Evolutionary conservation across 2,329 filamentous ascomycete genomes (phyloP).

Genomic region (Cytospora paraplurivora): DNA sequence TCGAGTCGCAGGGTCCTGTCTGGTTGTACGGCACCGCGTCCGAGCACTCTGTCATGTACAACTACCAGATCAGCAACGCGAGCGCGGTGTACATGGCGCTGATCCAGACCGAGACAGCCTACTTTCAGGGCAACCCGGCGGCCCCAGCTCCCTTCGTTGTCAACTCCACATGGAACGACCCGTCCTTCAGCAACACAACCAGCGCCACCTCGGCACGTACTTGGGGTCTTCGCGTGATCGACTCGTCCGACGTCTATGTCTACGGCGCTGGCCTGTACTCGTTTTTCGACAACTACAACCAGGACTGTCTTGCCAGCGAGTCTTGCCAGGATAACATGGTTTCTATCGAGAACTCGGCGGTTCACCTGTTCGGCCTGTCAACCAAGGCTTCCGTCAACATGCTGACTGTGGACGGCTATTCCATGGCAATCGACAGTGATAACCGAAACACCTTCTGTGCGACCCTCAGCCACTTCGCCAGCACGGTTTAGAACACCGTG

Average conservation of each 20-base stretch:
- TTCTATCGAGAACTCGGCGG: conserved; percentile 64
- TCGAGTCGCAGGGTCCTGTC: conserved; percentile 75
- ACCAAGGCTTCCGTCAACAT: conserved; percentile 77
- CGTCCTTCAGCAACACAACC: conserved; percentile 61
- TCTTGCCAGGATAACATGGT: conserved; percentile 80
- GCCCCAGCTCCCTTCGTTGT: conserved; percentile 65
- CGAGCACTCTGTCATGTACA: conserved; percentile 70
- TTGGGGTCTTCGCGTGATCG: conserved; percentile 72
- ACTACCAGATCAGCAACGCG: conserved; percentile 82
- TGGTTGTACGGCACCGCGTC: conserved; percentile 82
- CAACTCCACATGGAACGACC: conserved; percentile 63
- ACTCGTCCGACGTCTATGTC: conserved; percentile 67
- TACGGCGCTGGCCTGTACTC: conserved; percentile 77
- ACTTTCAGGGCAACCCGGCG: conserved; percentile 82
- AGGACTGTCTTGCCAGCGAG: conserved; percentile 67
- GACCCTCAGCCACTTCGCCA: conserved; percentile 56
- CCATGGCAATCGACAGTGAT: conserved; percentile 57
- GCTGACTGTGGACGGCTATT: conserved; percentile 63
- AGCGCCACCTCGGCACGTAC: conserved; percentile 66
- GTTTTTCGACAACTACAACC: conserved; percentile 81
- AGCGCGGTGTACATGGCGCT: conserved; percentile 78
- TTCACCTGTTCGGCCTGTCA: conserved; percentile 69
- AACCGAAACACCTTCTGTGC: conserved; percentile 69
- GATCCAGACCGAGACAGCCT: conserved; percentile 89
- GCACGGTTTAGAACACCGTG: conserved; percentile 26